Evolutionary conservation across 495 filamentous ascomycete genomes (phyloP).

Genomic region (Trypethelium eluteriae): DNA sequence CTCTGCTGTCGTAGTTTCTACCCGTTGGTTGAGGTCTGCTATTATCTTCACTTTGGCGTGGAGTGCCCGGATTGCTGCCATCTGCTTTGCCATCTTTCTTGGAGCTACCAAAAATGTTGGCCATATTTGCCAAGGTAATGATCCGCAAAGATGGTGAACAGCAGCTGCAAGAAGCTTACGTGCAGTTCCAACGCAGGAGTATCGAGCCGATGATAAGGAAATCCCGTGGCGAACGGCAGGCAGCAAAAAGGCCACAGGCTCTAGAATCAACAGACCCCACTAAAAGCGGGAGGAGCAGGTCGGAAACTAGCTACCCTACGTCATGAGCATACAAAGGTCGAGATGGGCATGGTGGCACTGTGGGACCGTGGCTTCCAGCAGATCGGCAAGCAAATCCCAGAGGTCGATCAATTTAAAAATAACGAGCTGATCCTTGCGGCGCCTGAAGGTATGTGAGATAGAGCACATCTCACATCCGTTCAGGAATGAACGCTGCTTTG

Average conservation of each 20-base stretch:
- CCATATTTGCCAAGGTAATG: not conserved
- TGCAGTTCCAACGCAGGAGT: not conserved
- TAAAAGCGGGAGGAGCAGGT: not conserved
- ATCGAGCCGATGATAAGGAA: not conserved
- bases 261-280: not conserved
- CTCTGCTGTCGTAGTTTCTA: slow-evolving; percentile 23
- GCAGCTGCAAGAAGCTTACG: not conserved
- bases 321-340: not conserved
- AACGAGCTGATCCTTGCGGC: not conserved
- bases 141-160: not conserved
- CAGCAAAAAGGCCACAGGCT: not conserved
- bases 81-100: slow-evolving; percentile 17
- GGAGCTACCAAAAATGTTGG: not conserved
- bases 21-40: slow-evolving; percentile 22
- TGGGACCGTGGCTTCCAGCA: not conserved
- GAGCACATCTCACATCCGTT: too few relatives aligned
- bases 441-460: too few relatives aligned
- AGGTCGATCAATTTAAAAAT: not conserved
- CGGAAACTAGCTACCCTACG: not conserved
- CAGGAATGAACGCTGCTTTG: too few relatives aligned
- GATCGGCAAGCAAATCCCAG: not conserved
- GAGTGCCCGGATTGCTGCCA: slow-evolving; percentile 28
- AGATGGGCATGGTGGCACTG: not conserved
- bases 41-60: slow-evolving; percentile 16
- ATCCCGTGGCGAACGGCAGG: not conserved